Base-by-base conservation (phyloP, 108 stramenopile genomes). In the Skeletonema potamos region DNA sequence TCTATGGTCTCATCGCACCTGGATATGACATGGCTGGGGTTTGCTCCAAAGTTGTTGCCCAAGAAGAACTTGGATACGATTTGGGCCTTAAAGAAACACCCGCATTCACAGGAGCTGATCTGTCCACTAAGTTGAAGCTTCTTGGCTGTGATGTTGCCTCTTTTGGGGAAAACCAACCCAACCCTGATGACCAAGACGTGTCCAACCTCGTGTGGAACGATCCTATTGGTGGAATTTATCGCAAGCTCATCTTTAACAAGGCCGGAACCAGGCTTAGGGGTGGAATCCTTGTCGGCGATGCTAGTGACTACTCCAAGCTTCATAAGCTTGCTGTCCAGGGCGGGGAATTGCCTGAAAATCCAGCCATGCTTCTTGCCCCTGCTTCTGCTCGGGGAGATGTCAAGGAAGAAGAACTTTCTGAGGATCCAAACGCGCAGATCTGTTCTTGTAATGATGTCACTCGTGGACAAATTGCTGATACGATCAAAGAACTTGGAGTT, bases 111-210 rank as follows among this genome's bases (percentile, higher is more conserved):
- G 93, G 93, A 34, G 96, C 94, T 28, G 96, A 97, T 77, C 86
- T 97, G 70, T 92, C 91, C 6, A 97, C 96, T 67, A 97, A 97
- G 73, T 86, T 97, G 61, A 97, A 97, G 86, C 86, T 97, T 58
- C 87, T 97, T 70, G 96, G 96, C 8, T 95, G 95, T 55, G 96
- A 97, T 72, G 96, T 97, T 41, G 96, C 96, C 2, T 94, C 91
- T 22, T 97, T 97, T 81, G 96, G 96, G 18, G 87, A 89, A 43
- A 93, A 93, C 44, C 89, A 93, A 65, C 92, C 92, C 12, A 43
- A 54, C n/a, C 86, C 92, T 0, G 93, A 94, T 63, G 92, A 94
- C 70, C 70, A 71, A 4, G 93, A 94, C 68, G 92, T 91, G 17
- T 74, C 87, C 27, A 84, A 89, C 56, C 76, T 97, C 27, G 89